A percentile compares a stretch with the other conserved stretches of the same genome.
Evolutionary conservation across 139 green algal genomes (phyloP).

Genomic region (Micromonas pusilla): DNA sequence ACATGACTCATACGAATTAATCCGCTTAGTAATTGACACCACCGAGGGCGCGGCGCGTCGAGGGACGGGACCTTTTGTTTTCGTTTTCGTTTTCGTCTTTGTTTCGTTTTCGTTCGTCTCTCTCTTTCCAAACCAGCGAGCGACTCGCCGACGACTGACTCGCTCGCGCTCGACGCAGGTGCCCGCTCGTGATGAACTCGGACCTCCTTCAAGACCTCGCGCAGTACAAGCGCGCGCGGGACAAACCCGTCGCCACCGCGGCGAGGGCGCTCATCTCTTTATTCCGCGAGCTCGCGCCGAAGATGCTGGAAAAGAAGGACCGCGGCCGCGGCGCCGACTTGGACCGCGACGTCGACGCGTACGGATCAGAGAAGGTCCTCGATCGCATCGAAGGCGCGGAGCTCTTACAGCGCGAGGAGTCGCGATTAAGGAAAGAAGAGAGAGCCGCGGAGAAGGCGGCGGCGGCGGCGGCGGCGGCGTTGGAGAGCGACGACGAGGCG

Average conservation of each 20-base stretch:
- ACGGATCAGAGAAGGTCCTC: slow-evolving; percentile 25
- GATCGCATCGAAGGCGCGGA: slow-evolving; percentile 71
- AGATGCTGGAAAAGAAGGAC: slow-evolving; percentile 85
- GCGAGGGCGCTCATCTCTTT: slow-evolving; percentile 70
- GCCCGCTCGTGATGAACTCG: slow-evolving; percentile 67
- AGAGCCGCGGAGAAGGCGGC: slow-evolving; percentile 29
- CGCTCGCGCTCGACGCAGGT: no score
- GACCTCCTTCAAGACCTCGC: slow-evolving; percentile 83
- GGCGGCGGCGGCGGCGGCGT: slow-evolving; percentile 30
- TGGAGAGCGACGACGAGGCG: slow-evolving; percentile 35
- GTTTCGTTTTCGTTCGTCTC: not conserved
- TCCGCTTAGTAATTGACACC: no score
- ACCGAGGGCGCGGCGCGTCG: no score
- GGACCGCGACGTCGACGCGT: slow-evolving; percentile 31
- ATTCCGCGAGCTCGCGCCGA: slow-evolving; percentile 83
- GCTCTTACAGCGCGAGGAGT: slow-evolving; percentile 62
- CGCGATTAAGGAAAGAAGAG: not conserved
- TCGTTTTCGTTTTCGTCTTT: no score
- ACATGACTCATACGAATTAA: no score
- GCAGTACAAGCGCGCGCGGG: slow-evolving; percentile 74
- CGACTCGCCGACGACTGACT: not conserved
- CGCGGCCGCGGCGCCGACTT: slow-evolving; percentile 71
- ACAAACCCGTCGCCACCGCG: slow-evolving; percentile 78
- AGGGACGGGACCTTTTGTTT: no score
- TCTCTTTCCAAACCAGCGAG: not conserved